Evolutionary conservation across 257 asterid genomes (phyloP).

Genomic region (Ajuga chamaepitys): DNA sequence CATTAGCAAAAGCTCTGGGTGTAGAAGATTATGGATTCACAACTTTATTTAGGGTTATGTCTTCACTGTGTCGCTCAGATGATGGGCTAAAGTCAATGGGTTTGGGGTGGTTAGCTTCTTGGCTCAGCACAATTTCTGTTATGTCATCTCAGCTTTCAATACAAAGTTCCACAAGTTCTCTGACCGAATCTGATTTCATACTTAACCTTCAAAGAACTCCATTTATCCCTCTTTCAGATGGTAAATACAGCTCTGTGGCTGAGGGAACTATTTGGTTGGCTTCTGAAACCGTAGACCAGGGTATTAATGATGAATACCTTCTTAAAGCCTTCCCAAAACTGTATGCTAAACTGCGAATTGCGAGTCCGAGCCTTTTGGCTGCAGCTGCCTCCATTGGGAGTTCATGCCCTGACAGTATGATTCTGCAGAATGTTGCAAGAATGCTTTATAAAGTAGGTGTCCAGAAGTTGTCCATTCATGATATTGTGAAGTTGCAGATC

Average conservation of each 20-base stretch:
- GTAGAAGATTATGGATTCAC: constrained; percentile 85
- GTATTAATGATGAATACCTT: constrained; percentile 40
- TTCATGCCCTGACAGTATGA: constrained; percentile 35
- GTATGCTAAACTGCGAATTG: constrained; percentile 62
- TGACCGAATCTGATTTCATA: constrained; percentile 44
- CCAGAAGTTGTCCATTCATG: constrained; percentile 84
- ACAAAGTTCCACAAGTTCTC: constrained; percentile 30
- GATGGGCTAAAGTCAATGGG: constrained; percentile 67
- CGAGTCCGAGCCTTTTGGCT: constrained; percentile 61
- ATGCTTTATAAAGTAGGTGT: constrained; percentile 84
- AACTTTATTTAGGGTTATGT: constrained; percentile 44
- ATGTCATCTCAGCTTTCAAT: constrained; percentile 32
- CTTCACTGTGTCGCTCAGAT: constrained; percentile 51
- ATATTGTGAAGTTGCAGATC: constrained; percentile 70
- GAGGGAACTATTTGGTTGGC: constrained; percentile 82
- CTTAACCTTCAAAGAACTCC: constrained; percentile 49
- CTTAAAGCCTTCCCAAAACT: constrained; percentile 58
- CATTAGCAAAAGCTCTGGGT: constrained; percentile 77
- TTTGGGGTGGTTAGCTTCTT: constrained; percentile 66
- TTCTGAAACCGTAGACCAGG: constrained; percentile 34
- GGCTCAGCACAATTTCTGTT: constrained; percentile 58
- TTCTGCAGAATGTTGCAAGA: constrained; percentile 48
- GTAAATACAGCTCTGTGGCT: constrained; percentile 57
- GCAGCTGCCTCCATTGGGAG: constrained; percentile 41
- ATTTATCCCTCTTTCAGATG: constrained; percentile 84